Evolutionary conservation across 108 stramenopile species (phyloP).

Genomic region (Schizochytrium sp.): DNA sequence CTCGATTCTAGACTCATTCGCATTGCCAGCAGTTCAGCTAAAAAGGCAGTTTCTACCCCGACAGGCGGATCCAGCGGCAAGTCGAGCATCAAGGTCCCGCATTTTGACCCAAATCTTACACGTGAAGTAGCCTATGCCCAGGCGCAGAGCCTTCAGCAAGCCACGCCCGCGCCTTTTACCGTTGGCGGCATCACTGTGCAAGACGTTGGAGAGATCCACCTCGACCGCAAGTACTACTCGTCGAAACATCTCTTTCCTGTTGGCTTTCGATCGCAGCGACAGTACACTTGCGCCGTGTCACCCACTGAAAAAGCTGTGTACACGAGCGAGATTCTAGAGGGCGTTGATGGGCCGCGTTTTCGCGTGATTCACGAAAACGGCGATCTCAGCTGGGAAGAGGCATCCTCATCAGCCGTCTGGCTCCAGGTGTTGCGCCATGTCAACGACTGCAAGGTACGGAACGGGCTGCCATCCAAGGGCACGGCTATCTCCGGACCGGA

Average conservation of each 20-base stretch:
- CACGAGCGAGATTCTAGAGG: not conserved
- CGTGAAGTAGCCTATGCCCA: not conserved
- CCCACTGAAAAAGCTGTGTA: not conserved
- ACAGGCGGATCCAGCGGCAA: not conserved
- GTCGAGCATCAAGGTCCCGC: not conserved
- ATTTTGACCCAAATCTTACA: not conserved
- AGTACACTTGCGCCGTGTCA: not conserved
- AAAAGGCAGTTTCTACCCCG: not conserved
- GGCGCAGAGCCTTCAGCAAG: not conserved
- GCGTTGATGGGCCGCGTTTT: not conserved
- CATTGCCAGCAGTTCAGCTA: not conserved
- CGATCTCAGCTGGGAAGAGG: not conserved
- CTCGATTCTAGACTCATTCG: not conserved
- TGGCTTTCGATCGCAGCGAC: not conserved
- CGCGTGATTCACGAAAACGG: not conserved
- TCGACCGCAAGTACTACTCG: conserved; percentile 7
- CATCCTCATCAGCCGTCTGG: not conserved
- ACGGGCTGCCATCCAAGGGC: not conserved
- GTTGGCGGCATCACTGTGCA: not conserved
- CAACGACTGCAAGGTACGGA: not conserved
- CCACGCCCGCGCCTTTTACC: not conserved
- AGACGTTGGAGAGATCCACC: not conserved
- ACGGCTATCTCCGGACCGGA: not conserved
- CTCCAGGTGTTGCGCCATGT: not conserved
- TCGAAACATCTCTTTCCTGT: not conserved